Base-by-base conservation (phyloP, 208 protist genomes). In the Wallacemonas sp. region DNA sequence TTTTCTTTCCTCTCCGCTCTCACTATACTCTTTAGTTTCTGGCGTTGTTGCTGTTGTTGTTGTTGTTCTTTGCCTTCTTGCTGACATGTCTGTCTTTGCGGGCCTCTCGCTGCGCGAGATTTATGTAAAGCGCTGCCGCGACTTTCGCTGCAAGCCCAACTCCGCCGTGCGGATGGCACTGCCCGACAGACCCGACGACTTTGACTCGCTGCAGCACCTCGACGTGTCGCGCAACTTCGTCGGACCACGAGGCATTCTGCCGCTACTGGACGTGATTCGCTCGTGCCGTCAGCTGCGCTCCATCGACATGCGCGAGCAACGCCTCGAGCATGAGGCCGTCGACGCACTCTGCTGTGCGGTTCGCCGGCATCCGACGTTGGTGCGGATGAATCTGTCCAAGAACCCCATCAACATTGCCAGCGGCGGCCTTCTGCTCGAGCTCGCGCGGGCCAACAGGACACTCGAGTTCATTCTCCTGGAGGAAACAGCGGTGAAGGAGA, bases 201-300 rank as follows among this genome's bases (percentile, higher is more conserved):
- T 92, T 49, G 14, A 80, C 7, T 66, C 63, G 16, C 50, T 91
- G 3, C 79, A 57, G 2, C 46, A 73, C 16, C 69, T 97, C 25
- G 92, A 97, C 46, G 42, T 97, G 3, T 91, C 85, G 1, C 85
- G 79, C 22, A 97, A 97, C 74, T 95, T 94, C 67, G 20, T 97
- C 0, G 92, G 90, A 22, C 81, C 79, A 26, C 91, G 87, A 55
- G 90, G 90, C 2, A 55, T 97, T 11, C 61, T 92, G 12, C 79
- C 90, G 2, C 64, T 97, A 7, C 48, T 93, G 23, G 89, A 96
- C 20, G 82, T 96, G 22, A 72, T 97, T 8, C 74, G 79, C 22
- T 76, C 81, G 29, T 82, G 74, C 22, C 75, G n/a, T 38, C 45
- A 76, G 26, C 62, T 97, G 11, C 70, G 46, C 44, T 65, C 41